phyloP scores from a whole-genome alignment of 2,329 filamentous ascomycete genomes.

The Huntiella omanensis region DNA sequence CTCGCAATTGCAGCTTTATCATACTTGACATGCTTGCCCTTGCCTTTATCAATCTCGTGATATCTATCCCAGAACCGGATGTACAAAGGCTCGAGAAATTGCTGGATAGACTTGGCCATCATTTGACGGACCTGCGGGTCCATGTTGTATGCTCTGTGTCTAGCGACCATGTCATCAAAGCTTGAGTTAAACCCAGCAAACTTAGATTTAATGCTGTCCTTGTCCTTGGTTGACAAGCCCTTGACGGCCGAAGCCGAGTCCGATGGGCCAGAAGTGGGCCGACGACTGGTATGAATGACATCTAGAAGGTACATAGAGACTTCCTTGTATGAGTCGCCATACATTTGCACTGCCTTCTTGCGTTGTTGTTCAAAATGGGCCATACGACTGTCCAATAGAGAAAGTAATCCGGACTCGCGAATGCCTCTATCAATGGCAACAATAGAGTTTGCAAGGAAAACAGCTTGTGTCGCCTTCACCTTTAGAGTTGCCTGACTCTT shows the following conservation, averaged over 20 bases:
- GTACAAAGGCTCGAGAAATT: constrained; percentile 86
- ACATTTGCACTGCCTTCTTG: constrained; percentile 66
- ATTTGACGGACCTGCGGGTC: constrained; percentile 72
- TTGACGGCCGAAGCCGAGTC: constrained; percentile 77
- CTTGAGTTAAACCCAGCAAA: constrained; percentile 77
- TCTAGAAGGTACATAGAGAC: constrained; percentile 72
- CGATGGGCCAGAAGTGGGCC: constrained; percentile 55
- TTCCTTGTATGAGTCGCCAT: constrained; percentile 77
- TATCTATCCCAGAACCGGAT: constrained; percentile 93
- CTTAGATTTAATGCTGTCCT: constrained; percentile 90
- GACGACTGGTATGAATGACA: constrained; percentile 75
- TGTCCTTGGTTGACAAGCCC: constrained; percentile 69
- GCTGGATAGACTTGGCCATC: constrained; percentile 69
- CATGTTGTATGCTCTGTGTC: constrained; percentile 73
- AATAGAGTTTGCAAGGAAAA: constrained; percentile 81
- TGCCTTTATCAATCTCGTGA: constrained; percentile 92
- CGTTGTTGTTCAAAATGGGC: constrained; percentile 62
- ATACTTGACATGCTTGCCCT: constrained; percentile 96
- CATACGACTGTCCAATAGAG: constrained; percentile 49
- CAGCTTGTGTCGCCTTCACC: constrained; percentile 59
- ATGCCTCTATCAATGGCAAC: constrained; percentile 73
- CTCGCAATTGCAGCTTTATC: constrained; percentile 67
- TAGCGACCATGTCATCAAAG: constrained; percentile 74
- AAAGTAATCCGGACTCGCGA: constrained; percentile 56
- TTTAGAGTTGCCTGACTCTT: constrained; percentile 58